Conservation (phyloP, 805 yeast species). For the Lipomyces orientalis region DNA sequence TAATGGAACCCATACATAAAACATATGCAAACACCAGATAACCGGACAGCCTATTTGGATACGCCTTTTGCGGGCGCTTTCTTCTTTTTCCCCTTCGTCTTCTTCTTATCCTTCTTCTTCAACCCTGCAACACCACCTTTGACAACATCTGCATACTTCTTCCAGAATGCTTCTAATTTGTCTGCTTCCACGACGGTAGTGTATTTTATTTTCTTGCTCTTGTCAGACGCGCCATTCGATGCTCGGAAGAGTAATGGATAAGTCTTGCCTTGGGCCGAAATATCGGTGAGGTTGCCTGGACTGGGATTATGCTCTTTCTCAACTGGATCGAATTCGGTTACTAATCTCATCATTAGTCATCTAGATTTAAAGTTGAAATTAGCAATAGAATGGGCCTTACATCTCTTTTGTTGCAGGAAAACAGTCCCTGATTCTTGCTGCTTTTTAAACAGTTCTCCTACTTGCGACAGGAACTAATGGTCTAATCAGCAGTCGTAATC, state of each 20-base stretch:
- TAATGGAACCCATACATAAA: not conserved
- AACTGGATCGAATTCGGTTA: constrained; percentile 24
- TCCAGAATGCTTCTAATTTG: constrained; percentile 76
- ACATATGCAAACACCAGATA: not conserved
- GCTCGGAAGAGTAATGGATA: constrained; percentile 74
- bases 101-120: constrained; percentile 80
- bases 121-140: constrained; percentile 77
- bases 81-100: constrained; percentile 60
- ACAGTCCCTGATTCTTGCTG: constrained; percentile 46
- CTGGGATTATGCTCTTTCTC: constrained; percentile 29
- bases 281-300: constrained; percentile 24
- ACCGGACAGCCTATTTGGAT: not conserved
- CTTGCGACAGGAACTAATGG: constrained; percentile 42
- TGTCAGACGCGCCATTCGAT: constrained; percentile 60
- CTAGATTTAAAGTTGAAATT: constrained; percentile 15
- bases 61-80: constrained; percentile 36
- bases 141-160: constrained; percentile 67
- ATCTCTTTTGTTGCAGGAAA: constrained; percentile 46
- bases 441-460: constrained; percentile 41
- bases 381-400: constrained; percentile 26
- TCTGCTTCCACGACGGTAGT: constrained; percentile 73
- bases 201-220: constrained; percentile 54
- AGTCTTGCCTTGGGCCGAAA: constrained; percentile 39
- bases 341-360: constrained; percentile 22
- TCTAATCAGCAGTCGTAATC: not conserved